Evolutionary conservation across 192 early-diverging fungal genomes (phyloP).

Genomic region (Gaertneriomyces semiglobifer): DNA sequence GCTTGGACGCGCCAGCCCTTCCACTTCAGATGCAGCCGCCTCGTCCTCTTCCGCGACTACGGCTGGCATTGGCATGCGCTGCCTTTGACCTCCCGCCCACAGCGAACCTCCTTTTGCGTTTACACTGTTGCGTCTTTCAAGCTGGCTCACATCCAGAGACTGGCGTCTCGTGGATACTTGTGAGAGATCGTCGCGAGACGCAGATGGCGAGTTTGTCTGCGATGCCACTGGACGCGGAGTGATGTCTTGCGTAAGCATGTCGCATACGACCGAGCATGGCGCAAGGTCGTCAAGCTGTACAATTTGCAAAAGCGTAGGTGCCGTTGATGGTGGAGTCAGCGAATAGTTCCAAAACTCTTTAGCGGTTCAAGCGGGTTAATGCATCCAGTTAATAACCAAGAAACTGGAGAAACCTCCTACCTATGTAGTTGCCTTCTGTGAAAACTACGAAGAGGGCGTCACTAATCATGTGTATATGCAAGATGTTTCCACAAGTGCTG

Average conservation of each 20-base stretch:
- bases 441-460: slow-evolving; percentile 19
- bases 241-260: too few species aligned
- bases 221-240: too few species aligned
- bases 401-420: slow-evolving; percentile 4
- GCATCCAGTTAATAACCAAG: not conserved
- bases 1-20: not conserved
- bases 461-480: slow-evolving; percentile 11
- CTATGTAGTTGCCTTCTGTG: slow-evolving; percentile 18
- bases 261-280: too few species aligned
- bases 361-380: not conserved
- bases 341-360: not conserved
- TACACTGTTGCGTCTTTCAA: too few species aligned
- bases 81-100: too few species aligned
- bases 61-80: too few species aligned
- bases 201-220: too few species aligned
- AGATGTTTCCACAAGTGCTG: slow-evolving; percentile 22
- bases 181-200: too few species aligned
- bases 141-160: too few species aligned
- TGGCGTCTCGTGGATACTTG: too few species aligned
- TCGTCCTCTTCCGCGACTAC: slow-evolving; percentile 22
- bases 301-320: not conserved
- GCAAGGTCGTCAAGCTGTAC: too few species aligned
- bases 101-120: too few species aligned
- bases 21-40: slow-evolving; percentile 2
- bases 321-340: not conserved